These are phyloP conservation scores for Cicer arietinum DNA, from an alignment of 306 rosid genomes.

Conservation along the genomic window DNA sequence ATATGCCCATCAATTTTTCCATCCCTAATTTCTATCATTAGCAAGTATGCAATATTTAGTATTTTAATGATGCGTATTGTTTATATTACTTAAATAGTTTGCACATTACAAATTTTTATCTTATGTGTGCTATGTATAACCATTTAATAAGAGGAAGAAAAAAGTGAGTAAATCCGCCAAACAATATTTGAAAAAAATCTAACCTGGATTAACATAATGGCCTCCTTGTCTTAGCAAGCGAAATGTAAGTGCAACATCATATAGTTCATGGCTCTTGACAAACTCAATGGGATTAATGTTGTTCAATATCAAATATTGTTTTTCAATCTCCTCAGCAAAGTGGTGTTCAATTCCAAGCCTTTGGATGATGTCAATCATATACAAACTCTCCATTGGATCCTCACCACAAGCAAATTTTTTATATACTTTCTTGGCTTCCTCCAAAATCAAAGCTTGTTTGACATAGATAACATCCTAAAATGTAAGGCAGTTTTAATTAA, in stretches of 20 bases:
- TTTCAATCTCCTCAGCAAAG: conserved; percentile 50
- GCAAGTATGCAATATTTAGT: too few relatives aligned
- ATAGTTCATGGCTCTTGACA: conserved; percentile 10
- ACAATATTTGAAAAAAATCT: too few relatives aligned
- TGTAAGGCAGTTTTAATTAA: not conserved
- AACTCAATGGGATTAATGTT: not conserved
- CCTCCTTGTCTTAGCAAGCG: conserved; percentile 44
- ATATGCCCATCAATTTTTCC: too few relatives aligned
- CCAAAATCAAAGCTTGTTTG: conserved; percentile 27
- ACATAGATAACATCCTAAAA: conserved; percentile 25
- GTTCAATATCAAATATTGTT: conserved; percentile 16
- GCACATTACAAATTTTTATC: too few relatives aligned
- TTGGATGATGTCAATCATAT: conserved; percentile 49
- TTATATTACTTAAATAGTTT: too few relatives aligned
- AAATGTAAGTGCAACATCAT: conserved; percentile 30
- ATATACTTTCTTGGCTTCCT: conserved; percentile 38
- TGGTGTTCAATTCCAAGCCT: conserved; percentile 50
- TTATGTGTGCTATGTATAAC: too few relatives aligned
- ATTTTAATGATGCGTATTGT: too few relatives aligned
- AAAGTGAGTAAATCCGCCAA: too few relatives aligned
- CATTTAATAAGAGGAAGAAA: too few relatives aligned
- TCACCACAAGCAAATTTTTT: conserved; percentile 9
- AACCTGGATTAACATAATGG: conserved; percentile 42
- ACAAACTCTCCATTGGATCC: conserved; percentile 38
- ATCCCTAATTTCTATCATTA: too few relatives aligned